Evolutionary conservation across 192 early-diverging fungal genomes (phyloP).

Genomic region (Lobosporangium transversale): DNA sequence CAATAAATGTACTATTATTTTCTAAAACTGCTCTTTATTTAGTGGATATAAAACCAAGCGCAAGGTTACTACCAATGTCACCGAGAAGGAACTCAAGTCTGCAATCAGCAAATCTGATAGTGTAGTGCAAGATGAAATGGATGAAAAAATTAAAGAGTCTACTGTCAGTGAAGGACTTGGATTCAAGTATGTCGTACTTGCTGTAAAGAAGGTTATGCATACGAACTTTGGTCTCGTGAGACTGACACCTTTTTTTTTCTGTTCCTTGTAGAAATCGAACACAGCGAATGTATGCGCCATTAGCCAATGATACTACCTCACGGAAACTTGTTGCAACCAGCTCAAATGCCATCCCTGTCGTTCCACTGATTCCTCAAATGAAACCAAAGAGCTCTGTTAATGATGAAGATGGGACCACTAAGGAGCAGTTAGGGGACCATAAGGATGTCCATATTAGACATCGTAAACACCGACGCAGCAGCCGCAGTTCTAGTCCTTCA

Average conservation of each 20-base stretch:
- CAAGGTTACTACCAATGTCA: slow-evolving; percentile 54
- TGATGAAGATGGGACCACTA: neutral
- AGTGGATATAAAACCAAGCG: slow-evolving; percentile 58
- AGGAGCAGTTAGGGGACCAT: neutral
- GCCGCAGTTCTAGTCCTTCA: neutral
- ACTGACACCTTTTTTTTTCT: neutral
- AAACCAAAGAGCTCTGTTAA: neutral
- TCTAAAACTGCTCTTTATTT: slow-evolving; percentile 2
- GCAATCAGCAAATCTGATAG: slow-evolving; percentile 48
- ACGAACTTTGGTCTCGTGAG: neutral
- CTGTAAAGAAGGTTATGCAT: neutral
- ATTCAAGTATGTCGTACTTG: slow-evolving; percentile 22
- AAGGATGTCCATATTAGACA: neutral
- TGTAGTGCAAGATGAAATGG: slow-evolving; percentile 36
- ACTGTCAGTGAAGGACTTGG: slow-evolving; percentile 26
- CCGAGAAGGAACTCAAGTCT: slow-evolving; percentile 57
- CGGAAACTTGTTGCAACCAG: neutral
- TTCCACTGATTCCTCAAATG: slow-evolving; percentile 6
- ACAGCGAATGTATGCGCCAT: slow-evolving; percentile 1
- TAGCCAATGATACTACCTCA: neutral
- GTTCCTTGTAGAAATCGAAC: slow-evolving; percentile 2
- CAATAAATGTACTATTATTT: neutral
- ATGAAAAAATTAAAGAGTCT: slow-evolving; percentile 35
- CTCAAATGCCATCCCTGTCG: neutral
- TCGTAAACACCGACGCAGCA: neutral